A percentile compares a stretch with the other conserved stretches of the same genome.
phyloP scores from a whole-genome alignment of 2,329 filamentous ascomycete species.

The Kalaharituber pfeilii region DNA sequence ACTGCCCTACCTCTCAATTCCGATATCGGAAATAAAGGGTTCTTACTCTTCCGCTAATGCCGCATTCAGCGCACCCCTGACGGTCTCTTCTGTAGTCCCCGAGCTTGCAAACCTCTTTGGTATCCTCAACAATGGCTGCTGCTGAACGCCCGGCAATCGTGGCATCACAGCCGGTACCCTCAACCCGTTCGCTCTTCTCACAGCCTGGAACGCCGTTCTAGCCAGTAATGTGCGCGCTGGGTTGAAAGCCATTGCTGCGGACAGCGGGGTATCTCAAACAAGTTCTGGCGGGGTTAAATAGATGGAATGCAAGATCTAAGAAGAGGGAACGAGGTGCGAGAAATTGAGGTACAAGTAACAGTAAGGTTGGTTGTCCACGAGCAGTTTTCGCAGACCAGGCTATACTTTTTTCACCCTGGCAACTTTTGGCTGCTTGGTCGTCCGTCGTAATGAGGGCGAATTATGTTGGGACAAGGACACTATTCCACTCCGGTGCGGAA shows the following conservation, averaged over 20 bases:
- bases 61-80: conserved; percentile 94
- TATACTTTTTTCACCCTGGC: no score
- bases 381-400: no score
- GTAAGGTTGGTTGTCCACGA: no score
- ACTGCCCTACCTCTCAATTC: not conserved
- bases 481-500: not conserved
- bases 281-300: not conserved
- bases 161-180: conserved; percentile 10
- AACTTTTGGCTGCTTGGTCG: not conserved
- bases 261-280: not conserved
- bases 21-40: conserved; percentile 3
- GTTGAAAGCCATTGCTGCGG: conserved; percentile 9
- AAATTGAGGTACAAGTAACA: no score
- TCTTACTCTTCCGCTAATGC: conserved; percentile 72
- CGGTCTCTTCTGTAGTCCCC: conserved; percentile 37
- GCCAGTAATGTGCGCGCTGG: conserved; percentile 1
- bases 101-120: conserved; percentile 9
- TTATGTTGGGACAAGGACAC: not conserved
- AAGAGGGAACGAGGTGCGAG: not conserved
- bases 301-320: not conserved
- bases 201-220: not conserved
- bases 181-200: conserved; percentile 5
- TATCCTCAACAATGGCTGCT: not conserved
- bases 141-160: not conserved
- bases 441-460: not conserved